Evolutionary conservation across 2,329 filamentous ascomycete genomes (phyloP), one percentile per base, ranked within the genome.

Genomic region (Monosporascus cannonballus): DNA sequence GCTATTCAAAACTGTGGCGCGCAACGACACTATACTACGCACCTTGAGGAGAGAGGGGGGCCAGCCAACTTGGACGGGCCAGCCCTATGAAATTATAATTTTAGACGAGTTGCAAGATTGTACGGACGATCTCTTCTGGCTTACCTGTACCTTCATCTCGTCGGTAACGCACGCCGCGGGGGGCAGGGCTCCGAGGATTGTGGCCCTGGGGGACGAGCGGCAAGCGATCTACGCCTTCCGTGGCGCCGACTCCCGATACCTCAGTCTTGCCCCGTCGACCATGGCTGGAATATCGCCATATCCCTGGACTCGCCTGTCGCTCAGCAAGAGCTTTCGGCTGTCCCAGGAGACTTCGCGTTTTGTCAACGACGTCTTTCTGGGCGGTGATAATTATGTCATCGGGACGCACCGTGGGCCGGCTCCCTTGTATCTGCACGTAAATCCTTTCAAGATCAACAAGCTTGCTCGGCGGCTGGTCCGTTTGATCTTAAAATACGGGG

Each of bases 101-200:
- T 37, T 68, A 9, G 66, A 69, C 34, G 67, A 69, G 50, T 59
- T 69, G 20, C 67, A 68, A 30, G 66, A 69, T 34, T 69, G 64
- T 25, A 66, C 62, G 2, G 56, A 60, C 6, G 27, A 54, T 24
- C 51, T 64, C 2, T 68, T 64, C 48, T 67, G 60, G 64, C 50
- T 68, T 3, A 50, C 55, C 0, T 54, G 25, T 20, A 53, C 56
- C n/a, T 66, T 69, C 17, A 54, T 68, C 25, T 51, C 39, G 2
- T 54, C 63, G 18, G 60, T 66, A 20, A 55, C 58, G 8, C 49
- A 30, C 8, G 52, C 50, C 11, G 51, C 50, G 11, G 54, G 54
- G 1, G 59, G 57, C 0, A 46, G 48, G 15, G 36, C 57, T 11
- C 56, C 62, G 4, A 60, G 53, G 3, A 51, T 69, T 11, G 61